Evolutionary conservation across 805 yeast genomes (phyloP).

Genomic region (Myxozyma monticola): DNA sequence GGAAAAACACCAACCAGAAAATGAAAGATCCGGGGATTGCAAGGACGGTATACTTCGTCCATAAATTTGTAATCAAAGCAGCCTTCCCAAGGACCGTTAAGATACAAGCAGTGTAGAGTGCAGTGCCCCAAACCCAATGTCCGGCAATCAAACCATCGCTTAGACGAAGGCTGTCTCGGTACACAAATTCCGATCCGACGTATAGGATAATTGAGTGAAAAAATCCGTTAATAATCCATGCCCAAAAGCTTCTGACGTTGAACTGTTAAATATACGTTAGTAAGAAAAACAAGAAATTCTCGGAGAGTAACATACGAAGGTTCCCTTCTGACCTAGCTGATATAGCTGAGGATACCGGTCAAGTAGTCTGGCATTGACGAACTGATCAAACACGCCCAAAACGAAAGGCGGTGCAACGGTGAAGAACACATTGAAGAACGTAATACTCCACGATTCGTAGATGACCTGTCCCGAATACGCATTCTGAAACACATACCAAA

Average conservation of each 20-base stretch:
- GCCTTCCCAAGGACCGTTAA: constrained; percentile 93
- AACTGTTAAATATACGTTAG: constrained; percentile 42
- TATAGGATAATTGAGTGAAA: constrained; percentile 87
- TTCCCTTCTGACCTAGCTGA: constrained; percentile 83
- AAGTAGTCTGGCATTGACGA: constrained; percentile 82
- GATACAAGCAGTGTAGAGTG: constrained; percentile 81
- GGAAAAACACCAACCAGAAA: constrained; percentile 83
- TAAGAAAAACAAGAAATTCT: not conserved
- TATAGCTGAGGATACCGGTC: constrained; percentile 92
- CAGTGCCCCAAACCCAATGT: constrained; percentile 95
- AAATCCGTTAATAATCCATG: constrained; percentile 95
- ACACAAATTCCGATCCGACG: constrained; percentile 67
- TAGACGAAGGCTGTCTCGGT: constrained; percentile 64
- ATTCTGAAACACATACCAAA: constrained; percentile 93
- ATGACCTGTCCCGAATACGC: constrained; percentile 94
- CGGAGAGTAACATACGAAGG: constrained; percentile 46
- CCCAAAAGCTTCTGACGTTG: constrained; percentile 91
- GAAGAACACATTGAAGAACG: constrained; percentile 91
- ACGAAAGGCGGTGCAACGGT: constrained; percentile 96
- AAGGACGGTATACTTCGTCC: constrained; percentile 89
- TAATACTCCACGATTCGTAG: constrained; percentile 96
- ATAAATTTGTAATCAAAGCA: constrained; percentile 82
- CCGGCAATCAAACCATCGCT: constrained; percentile 68
- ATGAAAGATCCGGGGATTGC: constrained; percentile 94
- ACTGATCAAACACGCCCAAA: constrained; percentile 94